Evolutionary conservation across 2,329 filamentous ascomycete genomes (phyloP).

Genomic region (Colletotrichum lentis): DNA sequence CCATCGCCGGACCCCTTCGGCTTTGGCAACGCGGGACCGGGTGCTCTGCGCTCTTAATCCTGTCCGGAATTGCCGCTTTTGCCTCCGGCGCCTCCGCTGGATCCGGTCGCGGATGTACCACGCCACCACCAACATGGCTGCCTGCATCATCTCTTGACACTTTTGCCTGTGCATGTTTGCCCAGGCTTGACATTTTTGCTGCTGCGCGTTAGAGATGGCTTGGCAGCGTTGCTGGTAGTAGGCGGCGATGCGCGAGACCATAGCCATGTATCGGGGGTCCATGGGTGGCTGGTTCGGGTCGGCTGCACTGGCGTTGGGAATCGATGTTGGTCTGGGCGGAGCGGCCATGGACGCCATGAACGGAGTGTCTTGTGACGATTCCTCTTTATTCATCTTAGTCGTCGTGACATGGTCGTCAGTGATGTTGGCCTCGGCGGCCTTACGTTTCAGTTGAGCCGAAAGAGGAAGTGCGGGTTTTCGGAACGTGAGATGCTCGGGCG

Average conservation of each 20-base stretch:
- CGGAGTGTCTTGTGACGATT: conserved; percentile 11
- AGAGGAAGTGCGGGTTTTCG: conserved; percentile 33
- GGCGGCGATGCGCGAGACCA: conserved; percentile 57
- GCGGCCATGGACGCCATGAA: conserved; percentile 21
- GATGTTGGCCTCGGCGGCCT: conserved; percentile 33
- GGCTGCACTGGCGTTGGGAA: conserved; percentile 14
- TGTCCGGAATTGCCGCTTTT: conserved; percentile 53
- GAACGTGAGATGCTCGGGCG: conserved; percentile 51
- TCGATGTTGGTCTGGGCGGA: conserved; percentile 22
- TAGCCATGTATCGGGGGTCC: conserved; percentile 55
- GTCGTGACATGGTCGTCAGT: conserved; percentile 23
- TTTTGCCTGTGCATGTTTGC: conserved; percentile 56
- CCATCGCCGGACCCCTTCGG: conserved; percentile 55
- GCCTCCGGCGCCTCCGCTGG: conserved; percentile 51
- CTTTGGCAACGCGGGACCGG: conserved; percentile 49
- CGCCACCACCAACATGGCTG: conserved; percentile 58
- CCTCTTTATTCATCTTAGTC: conserved; percentile 31
- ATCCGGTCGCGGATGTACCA: conserved; percentile 61
- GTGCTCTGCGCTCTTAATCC: conserved; percentile 49
- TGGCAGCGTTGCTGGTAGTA: conserved; percentile 60
- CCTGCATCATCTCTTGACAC: conserved; percentile 59
- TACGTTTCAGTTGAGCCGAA: conserved; percentile 38
- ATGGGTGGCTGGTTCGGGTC: conserved; percentile 38
- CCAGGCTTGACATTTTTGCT: conserved; percentile 59
- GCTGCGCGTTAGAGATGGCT: conserved; percentile 57